Conservation (phyloP, 768 basidiomycete species). For the Russula dissimulans region DNA sequence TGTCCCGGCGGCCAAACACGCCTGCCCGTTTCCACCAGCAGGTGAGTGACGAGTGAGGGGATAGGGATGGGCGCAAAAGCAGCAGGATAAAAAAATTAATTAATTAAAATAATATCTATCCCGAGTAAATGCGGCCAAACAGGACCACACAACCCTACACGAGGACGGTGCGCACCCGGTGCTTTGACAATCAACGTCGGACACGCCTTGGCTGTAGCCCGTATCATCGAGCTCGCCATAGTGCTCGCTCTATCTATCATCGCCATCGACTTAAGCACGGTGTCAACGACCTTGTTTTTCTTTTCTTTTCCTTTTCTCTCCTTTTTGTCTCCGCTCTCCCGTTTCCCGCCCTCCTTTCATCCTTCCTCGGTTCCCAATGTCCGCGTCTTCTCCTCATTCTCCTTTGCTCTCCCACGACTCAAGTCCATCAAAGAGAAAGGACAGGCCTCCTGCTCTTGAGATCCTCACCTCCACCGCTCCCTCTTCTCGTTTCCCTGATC, state of each 20-base stretch:
- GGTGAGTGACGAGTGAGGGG: too few relatives aligned
- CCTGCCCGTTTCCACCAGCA: too few relatives aligned
- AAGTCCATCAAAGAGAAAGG: constrained; percentile 36
- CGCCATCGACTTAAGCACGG: background rate
- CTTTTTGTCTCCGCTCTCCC: constrained; percentile 28
- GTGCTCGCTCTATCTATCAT: constrained; percentile 17
- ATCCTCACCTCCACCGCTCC: constrained; percentile 31
- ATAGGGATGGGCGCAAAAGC: too few relatives aligned
- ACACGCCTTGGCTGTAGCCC: constrained; percentile 13
- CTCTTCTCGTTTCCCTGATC: constrained; percentile 31
- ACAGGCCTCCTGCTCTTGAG: constrained; percentile 46
- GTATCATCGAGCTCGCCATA: constrained; percentile 18
- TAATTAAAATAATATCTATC: background rate
- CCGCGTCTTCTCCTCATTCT: constrained; percentile 25
- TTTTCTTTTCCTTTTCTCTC: constrained; percentile 18
- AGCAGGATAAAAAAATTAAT: background rate
- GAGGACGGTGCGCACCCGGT: background rate
- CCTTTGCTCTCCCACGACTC: constrained; percentile 28
- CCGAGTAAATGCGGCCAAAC: background rate
- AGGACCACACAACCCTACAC: constrained; percentile 8
- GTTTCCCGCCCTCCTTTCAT: constrained; percentile 27
- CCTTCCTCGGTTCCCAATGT: constrained; percentile 35
- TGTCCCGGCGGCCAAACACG: too few relatives aligned
- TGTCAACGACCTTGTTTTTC: background rate
- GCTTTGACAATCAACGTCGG: constrained; percentile 9